Evolutionary conservation across 208 protist genomes (phyloP).

Genomic region (Acanthamoeba lenticulata): DNA sequence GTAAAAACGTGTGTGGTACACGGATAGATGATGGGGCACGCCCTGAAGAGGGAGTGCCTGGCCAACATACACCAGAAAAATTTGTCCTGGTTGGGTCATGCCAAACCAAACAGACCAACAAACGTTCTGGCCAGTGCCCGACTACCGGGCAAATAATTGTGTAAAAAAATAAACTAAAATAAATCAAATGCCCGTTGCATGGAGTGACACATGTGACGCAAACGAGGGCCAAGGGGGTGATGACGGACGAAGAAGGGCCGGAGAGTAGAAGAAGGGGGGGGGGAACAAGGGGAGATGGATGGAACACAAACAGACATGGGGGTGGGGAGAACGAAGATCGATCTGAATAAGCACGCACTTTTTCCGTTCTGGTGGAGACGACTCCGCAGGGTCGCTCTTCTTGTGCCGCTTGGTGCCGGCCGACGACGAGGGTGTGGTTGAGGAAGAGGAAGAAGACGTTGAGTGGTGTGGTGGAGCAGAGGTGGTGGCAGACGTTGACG

Average conservation of each 20-base stretch:
- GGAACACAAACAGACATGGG: too few relatives aligned
- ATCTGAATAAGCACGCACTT: slow-evolving; percentile 1
- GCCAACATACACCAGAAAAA: too few relatives aligned
- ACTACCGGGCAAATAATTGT: not conserved
- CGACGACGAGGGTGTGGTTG: not conserved
- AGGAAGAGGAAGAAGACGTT: not conserved
- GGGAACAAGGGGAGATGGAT: too few relatives aligned
- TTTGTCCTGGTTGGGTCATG: too few relatives aligned
- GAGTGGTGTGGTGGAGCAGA: not conserved
- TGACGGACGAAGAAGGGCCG: not conserved
- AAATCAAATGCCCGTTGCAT: too few relatives aligned
- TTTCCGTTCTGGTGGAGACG: slow-evolving; percentile 4
- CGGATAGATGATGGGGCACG: too few relatives aligned
- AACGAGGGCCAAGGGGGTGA: not conserved
- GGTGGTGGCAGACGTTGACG: not conserved
- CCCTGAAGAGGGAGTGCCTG: too few relatives aligned
- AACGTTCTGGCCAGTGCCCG: too few relatives aligned
- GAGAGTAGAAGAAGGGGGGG: not conserved
- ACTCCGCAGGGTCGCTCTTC: slow-evolving; percentile 8
- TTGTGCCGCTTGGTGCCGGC: slow-evolving; percentile 8
- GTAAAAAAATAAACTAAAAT: not conserved
- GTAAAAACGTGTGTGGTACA: too few relatives aligned
- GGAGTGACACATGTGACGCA: too few relatives aligned
- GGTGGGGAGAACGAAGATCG: not conserved
- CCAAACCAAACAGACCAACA: too few relatives aligned